phyloP scores from a whole-genome alignment of 768 basidiomycete species.

The Lactarius hengduanensis region DNA sequence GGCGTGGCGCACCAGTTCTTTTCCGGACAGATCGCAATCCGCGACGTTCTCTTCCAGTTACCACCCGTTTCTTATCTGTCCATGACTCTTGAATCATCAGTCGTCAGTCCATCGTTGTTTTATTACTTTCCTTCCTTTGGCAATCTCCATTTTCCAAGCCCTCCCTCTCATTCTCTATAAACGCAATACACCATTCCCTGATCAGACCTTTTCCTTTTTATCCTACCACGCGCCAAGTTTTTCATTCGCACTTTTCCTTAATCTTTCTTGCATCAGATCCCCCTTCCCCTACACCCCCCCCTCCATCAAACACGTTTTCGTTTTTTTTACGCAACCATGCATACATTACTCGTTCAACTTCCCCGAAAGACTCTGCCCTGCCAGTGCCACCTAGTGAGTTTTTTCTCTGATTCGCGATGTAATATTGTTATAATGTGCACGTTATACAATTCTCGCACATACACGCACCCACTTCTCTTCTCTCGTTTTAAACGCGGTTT shows the following conservation, averaged over 20 bases:
- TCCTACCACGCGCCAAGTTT: background rate
- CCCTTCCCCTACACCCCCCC: background rate
- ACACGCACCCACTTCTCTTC: background rate
- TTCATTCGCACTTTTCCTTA: background rate
- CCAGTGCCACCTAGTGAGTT: background rate
- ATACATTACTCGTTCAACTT: background rate
- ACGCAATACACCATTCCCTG: background rate
- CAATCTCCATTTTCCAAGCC: background rate
- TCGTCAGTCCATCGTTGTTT: background rate
- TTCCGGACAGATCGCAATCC: background rate
- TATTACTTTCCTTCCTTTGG: background rate
- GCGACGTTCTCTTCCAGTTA: background rate
- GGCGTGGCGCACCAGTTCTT: background rate
- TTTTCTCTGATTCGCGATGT: background rate
- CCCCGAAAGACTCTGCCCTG: background rate
- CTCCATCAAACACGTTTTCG: background rate
- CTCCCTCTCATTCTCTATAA: background rate
- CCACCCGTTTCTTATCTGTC: background rate
- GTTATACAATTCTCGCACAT: background rate
- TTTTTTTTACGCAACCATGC: background rate
- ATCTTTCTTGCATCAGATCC: background rate
- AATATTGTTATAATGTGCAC: slow-evolving; percentile 4
- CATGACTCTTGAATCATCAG: background rate
- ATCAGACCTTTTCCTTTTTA: background rate
- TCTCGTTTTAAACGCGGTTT: background rate